phyloP scores from a whole-genome alignment of 768 basidiomycete species.

The Leucocoprinus birnbaumii region DNA sequence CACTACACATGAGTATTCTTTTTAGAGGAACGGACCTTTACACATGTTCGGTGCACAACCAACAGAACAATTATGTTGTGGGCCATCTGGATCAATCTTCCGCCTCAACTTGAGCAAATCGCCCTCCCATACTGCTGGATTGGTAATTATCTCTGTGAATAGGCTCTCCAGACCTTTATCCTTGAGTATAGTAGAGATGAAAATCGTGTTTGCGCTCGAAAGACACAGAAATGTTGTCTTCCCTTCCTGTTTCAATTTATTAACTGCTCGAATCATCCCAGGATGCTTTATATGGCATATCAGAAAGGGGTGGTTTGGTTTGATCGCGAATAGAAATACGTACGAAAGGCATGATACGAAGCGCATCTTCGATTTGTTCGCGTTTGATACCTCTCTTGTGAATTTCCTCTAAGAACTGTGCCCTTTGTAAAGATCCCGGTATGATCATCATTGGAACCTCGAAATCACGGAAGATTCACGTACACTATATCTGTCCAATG shows the following conservation, averaged over 20 bases:
- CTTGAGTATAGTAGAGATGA: constrained; percentile 88
- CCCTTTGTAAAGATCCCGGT: constrained; percentile 39
- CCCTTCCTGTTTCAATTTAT: constrained; percentile 60
- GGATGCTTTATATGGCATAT: constrained; percentile 85
- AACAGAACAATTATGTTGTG: constrained; percentile 79
- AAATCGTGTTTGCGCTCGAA: constrained; percentile 91
- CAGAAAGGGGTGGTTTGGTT: too few species aligned
- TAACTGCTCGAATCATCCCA: constrained; percentile 88
- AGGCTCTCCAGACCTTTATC: constrained; percentile 68
- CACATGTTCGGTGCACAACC: constrained; percentile 98
- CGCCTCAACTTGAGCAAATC: constrained; percentile 76
- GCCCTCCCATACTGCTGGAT: constrained; percentile 82
- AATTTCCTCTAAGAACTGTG: constrained; percentile 65
- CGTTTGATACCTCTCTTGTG: constrained; percentile 66
- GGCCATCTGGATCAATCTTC: constrained; percentile 69
- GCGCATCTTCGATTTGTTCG: constrained; percentile 73
- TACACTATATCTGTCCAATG: constrained; percentile 98
- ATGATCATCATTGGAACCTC: not conserved
- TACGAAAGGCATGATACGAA: constrained; percentile 86
- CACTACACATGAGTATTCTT: too few species aligned
- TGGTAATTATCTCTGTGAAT: constrained; percentile 87
- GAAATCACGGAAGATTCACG: constrained; percentile 19
- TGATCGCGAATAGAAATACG: constrained; percentile 24
- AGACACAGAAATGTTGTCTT: constrained; percentile 83
- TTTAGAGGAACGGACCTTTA: constrained; percentile 59